Base-by-base conservation (phyloP, 2,329 filamentous ascomycete genomes). In the Chaetomiaceae sp. region DNA sequence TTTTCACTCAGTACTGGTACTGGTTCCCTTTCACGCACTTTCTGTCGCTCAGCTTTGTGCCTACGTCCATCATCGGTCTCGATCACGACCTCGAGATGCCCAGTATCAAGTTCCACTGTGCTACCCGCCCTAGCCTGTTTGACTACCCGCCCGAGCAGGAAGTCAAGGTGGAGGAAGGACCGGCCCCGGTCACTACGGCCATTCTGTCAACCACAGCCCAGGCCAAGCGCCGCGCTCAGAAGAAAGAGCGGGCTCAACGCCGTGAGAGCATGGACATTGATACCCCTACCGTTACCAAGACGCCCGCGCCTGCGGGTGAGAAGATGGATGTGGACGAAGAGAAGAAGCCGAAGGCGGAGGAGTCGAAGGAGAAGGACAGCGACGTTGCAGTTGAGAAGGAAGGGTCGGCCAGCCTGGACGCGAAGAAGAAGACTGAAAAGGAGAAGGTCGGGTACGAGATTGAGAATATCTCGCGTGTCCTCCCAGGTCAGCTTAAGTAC, bases 1-100 rank as follows among this genome's bases (percentile, higher is more conserved):
- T 99, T 49, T 99, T 99, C 73, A 95, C 91, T 8, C 94, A 99
- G 70, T 99, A 99, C 76, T 99, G 94, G 94, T 99, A 99, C 76
- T 99, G 94, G 94, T 99, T 99, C 82, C 94, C 94, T 55, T 87
- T 97, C 65, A 95, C 94, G 27, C 94, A 99, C 73, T 99, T 99
- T 82, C 71, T 99, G 53, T 95, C 92, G 0, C 79, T 99, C 57
- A 91, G 90, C 65, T 97, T 99, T 73, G 90, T 89, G n/a, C 94
- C 94, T 1, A 99, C 95, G 1, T 88, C 94, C 1, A 88, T 99
- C 66, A 96, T 97, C 63, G 92, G 89, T 55, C 83, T 99, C 23
- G 91, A 99, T 67, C 87, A 95, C 66, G 89, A 96, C 66, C 80
- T 99, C 13, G 90, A 96, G 64, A 90, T 96, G 50, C 90, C 95